A percentile compares a stretch with the other conserved stretches of the same genome.
Conservation (phyloP, 2,329 filamentous ascomycete species). For the Fusarium agapanthi region DNA sequence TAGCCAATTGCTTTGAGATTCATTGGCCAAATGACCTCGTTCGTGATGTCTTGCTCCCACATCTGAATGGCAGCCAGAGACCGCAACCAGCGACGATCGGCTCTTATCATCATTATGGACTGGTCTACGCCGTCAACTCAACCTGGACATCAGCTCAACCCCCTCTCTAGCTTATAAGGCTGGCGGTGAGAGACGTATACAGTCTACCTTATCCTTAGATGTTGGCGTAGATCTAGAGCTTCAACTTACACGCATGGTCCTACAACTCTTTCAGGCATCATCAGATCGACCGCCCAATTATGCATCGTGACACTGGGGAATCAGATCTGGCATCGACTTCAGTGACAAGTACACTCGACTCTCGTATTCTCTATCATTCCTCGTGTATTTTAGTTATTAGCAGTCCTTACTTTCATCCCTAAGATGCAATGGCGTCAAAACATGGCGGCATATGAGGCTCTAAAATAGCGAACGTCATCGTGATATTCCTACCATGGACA, state of each 20-base stretch:
- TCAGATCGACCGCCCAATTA: neutral
- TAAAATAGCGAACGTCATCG: conserved; percentile 8
- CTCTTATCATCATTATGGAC: conserved; percentile 16
- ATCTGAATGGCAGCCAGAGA: neutral
- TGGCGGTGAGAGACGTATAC: conserved; percentile 10
- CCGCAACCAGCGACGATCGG: conserved; percentile 20
- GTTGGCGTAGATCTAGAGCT: neutral
- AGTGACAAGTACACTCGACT: neutral
- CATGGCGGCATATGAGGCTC: neutral
- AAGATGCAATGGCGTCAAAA: neutral
- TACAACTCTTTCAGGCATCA: neutral
- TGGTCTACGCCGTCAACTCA: neutral
- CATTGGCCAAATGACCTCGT: conserved; percentile 5
- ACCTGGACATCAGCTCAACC: conserved; percentile 2
- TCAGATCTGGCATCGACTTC: neutral
- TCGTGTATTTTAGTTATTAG: neutral
- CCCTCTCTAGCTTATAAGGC: neutral
- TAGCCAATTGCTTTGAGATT: neutral
- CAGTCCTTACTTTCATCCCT: neutral
- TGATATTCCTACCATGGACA: neutral
- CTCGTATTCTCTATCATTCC: neutral
- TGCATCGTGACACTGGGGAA: neutral
- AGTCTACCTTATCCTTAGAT: neutral
- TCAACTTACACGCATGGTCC: conserved; percentile 6
- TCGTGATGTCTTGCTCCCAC: conserved; percentile 6